Conservation (phyloP, 148 eudicot genomes). For the Dianthus caryophyllus region DNA sequence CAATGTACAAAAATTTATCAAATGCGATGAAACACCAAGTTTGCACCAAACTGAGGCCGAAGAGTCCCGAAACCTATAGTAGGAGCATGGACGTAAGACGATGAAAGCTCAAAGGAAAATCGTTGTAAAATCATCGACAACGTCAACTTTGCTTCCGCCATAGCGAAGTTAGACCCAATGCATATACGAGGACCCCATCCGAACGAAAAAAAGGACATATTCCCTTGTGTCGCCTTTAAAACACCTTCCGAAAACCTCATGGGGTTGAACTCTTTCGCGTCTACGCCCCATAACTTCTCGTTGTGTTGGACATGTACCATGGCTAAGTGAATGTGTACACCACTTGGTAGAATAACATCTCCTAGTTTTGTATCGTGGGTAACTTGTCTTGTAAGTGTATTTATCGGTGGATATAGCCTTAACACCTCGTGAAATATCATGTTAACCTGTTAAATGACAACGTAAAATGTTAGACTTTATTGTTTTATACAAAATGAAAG, state of each 20-base stretch:
- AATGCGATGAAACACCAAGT: slow-evolving; percentile 18
- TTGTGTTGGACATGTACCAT: slow-evolving; percentile 20
- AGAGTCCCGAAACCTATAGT: slow-evolving; percentile 17
- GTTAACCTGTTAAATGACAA: slow-evolving; percentile 16
- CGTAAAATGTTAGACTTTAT: neutral
- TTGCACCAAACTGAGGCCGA: slow-evolving; percentile 35
- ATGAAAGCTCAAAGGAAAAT: slow-evolving; percentile 27
- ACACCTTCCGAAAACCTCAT: slow-evolving; percentile 32
- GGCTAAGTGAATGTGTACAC: slow-evolving; percentile 18
- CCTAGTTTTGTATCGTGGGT: slow-evolving; percentile 17
- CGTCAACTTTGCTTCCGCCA: slow-evolving; percentile 31
- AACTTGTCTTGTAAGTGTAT: slow-evolving; percentile 6
- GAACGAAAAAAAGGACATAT: slow-evolving; percentile 26
- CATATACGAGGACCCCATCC: slow-evolving; percentile 41
- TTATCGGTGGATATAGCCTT: slow-evolving; percentile 26
- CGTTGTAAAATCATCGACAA: slow-evolving; percentile 29
- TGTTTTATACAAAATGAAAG: too few relatives aligned
- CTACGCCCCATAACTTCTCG: slow-evolving; percentile 28
- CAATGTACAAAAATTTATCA: neutral
- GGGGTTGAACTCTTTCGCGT: slow-evolving; percentile 36
- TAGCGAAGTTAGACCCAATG: slow-evolving; percentile 34
- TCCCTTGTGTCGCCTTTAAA: slow-evolving; percentile 24
- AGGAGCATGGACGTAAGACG: slow-evolving; percentile 37
- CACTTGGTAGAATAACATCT: slow-evolving; percentile 22
- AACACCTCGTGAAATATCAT: slow-evolving; percentile 34